Evolutionary conservation across 768 basidiomycete species (phyloP).

Genomic region (Lyophyllum decastes): DNA sequence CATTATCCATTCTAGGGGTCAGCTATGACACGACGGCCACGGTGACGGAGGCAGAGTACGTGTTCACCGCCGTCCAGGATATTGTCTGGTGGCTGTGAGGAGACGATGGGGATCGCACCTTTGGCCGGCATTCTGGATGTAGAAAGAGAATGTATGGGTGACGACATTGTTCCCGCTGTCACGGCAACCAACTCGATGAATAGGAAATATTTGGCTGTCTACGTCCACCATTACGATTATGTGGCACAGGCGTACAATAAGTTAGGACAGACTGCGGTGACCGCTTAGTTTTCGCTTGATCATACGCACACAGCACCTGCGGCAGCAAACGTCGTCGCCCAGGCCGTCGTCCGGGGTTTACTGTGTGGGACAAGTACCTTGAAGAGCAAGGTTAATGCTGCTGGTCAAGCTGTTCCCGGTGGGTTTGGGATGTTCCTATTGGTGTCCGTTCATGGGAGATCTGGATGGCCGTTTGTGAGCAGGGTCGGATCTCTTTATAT

Average conservation of each 20-base stretch:
- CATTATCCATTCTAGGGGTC: slow-evolving; percentile 12
- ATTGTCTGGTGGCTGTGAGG: slow-evolving; percentile 47
- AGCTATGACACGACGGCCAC: slow-evolving; percentile 34
- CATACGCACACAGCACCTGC: slow-evolving; percentile 45
- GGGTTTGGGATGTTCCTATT: too few relatives aligned
- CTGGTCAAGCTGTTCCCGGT: too few relatives aligned
- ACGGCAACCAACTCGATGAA: too few relatives aligned
- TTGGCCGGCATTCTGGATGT: too few relatives aligned
- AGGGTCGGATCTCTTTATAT: too few relatives aligned
- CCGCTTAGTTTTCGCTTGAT: slow-evolving; percentile 44
- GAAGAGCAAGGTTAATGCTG: slow-evolving; percentile 16
- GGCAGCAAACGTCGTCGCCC: slow-evolving; percentile 47
- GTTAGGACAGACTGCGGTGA: slow-evolving; percentile 36
- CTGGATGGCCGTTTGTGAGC: too few relatives aligned
- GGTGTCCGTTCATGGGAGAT: too few relatives aligned
- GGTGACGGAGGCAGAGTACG: slow-evolving; percentile 36
- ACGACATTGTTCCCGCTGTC: too few relatives aligned
- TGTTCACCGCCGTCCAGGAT: slow-evolving; percentile 24
- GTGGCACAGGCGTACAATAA: slow-evolving; percentile 41
- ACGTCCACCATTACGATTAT: slow-evolving; percentile 49
- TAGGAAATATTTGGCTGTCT: too few relatives aligned
- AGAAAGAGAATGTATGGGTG: too few relatives aligned
- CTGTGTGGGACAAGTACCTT: slow-evolving; percentile 38
- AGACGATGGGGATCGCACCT: too few relatives aligned
- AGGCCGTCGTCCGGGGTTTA: slow-evolving; percentile 49